Percentiles rank a stretch among this genome's conserved stretches.
Conservation (phyloP, 169 alveolate genomes). For the Cryptosporidium xiaoi region DNA sequence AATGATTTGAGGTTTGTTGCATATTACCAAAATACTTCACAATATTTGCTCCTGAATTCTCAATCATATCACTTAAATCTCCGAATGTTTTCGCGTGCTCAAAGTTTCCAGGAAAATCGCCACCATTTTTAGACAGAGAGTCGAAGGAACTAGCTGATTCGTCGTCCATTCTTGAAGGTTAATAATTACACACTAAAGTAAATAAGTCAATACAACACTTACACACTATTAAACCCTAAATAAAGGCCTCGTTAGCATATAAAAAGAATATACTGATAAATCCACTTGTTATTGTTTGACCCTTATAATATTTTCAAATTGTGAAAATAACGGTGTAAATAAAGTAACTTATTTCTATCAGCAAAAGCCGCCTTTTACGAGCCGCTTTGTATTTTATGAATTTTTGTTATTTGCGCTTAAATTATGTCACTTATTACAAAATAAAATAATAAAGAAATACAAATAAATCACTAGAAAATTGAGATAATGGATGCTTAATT, state of each 20-base stretch:
- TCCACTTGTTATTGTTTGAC: no score
- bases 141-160: constrained; percentile 51
- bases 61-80: constrained; percentile 15
- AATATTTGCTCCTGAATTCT: constrained; percentile 12
- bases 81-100: constrained; percentile 20
- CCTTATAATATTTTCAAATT: no score
- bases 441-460: neutral
- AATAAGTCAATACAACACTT: no score
- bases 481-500: neutral
- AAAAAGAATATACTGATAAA: no score
- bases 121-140: constrained; percentile 31
- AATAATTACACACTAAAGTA: no score
- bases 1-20: constrained; percentile 10
- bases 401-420: constrained; percentile 9
- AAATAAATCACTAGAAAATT: neutral
- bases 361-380: constrained; percentile 24
- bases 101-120: constrained; percentile 10
- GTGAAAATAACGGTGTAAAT: no score
- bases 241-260: no score
- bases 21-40: constrained; percentile 1
- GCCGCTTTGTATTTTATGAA: neutral
- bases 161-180: constrained; percentile 18
- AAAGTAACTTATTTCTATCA: no score
- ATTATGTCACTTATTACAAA: neutral
- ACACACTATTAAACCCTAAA: neutral